A percentile compares a stretch with the other conserved stretches of the same genome.
phyloP scores from a whole-genome alignment of 495 filamentous ascomycete genomes.

The Talaromyces wortmannii region DNA sequence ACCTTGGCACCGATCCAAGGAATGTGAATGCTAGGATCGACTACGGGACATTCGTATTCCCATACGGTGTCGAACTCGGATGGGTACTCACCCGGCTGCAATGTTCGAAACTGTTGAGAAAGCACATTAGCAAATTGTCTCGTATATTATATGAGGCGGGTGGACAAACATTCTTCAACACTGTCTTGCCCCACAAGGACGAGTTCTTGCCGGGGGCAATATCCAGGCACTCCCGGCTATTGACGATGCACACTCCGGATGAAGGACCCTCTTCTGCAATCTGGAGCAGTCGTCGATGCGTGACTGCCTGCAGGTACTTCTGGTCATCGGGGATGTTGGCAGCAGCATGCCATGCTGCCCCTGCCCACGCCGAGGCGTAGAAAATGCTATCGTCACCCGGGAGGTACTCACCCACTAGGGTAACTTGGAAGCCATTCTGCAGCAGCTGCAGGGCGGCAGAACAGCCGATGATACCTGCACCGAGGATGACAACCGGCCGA shows the following conservation, averaged over 20 bases:
- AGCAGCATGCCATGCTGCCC: conserved; percentile 39
- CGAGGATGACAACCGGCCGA: conserved; percentile 30
- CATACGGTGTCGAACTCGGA: conserved; percentile 27
- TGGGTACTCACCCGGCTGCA: conserved; percentile 27
- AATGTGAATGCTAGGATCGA: conserved; percentile 36
- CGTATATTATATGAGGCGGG: no score
- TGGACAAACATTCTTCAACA: conserved; percentile 27
- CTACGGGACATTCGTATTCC: conserved; percentile 34
- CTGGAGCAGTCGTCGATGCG: conserved; percentile 28
- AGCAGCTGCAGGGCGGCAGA: conserved; percentile 31
- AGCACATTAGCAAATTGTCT: not conserved
- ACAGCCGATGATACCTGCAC: conserved; percentile 39
- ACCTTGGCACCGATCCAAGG: conserved; percentile 27
- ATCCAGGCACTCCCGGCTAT: conserved; percentile 31
- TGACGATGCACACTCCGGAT: conserved; percentile 31
- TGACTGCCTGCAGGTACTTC: conserved; percentile 31
- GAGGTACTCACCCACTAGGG: conserved; percentile 33
- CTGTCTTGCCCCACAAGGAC: conserved; percentile 30
- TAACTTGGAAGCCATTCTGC: conserved; percentile 28
- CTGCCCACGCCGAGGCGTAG: conserved; percentile 40
- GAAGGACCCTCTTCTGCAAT: conserved; percentile 31
- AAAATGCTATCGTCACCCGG: conserved; percentile 33
- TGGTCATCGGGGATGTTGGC: conserved; percentile 30
- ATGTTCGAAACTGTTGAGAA: conserved; percentile 25
- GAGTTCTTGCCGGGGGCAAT: conserved; percentile 25